Base-by-base conservation (phyloP, 1,284 basidiomycete genomes). In the Termitomyces sp. region DNA sequence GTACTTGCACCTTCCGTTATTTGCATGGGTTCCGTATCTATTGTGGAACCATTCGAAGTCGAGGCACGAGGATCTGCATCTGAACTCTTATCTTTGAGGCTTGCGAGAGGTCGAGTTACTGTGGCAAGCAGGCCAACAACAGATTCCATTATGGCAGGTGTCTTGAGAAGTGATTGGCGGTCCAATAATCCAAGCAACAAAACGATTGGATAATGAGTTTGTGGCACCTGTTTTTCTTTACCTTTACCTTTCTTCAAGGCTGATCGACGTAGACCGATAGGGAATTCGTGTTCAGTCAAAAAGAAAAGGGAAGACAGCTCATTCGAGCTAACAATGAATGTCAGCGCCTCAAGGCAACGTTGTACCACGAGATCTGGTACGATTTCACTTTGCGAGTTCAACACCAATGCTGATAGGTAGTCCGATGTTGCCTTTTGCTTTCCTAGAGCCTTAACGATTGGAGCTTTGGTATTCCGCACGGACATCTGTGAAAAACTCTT, bases 401-500 rank as follows among this genome's bases (percentile, higher is more conserved):
- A 77, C 33, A 80, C 68, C 5, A 82, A 68, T 0, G 78, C 70
- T 30, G 74, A 71, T 46, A 84, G 72, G 57, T 79, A 78, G 58
- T 86, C 84, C 54, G 77, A 64, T 30, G 73, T 60, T 24, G 76
- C 72, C 63, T 81, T 88, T 61, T 88, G 84, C 68, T 91, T 92
- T 0, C 86, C 82, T 5, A 82, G 73, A 5, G 83, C 70, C 68
- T 90, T 92, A 4, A 85, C 83, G 0, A 84, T 85, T 43, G 78
- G 72, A n/a, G 76, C 69, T 72, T 90, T 87, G 19, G 82, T 75
- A 61, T 77, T 80, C 34, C 86, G 83, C 59, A 94, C 79, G 1
- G 90, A 90, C 86, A 98, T 86, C 68, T 96, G 92, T 5, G 93
- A 83, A 67, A 97, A 98, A 65, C 92, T 95, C 67, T 88, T 90